Percentiles rank a stretch among this genome's conserved stretches.
phyloP scores from a whole-genome alignment of 2,329 filamentous ascomycete species.

The Colletotrichum lini region DNA sequence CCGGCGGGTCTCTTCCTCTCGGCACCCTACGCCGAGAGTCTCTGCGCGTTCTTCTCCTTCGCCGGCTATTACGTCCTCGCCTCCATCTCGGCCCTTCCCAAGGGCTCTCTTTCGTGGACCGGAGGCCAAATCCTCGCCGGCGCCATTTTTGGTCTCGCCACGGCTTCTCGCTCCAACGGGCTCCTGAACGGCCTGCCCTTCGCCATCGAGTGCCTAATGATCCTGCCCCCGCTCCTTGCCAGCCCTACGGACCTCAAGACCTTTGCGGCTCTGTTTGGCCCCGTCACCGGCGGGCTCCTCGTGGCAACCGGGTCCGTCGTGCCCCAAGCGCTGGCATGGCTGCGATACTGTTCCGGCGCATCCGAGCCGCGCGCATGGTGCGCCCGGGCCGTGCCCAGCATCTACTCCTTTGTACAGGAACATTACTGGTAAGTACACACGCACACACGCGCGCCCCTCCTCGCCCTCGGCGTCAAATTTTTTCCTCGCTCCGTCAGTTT shows the following conservation, averaged over 20 bases:
- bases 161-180: conserved; percentile 86
- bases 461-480: neutral
- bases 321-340: conserved; percentile 84
- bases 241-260: conserved; percentile 52
- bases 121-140: conserved; percentile 74
- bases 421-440: conserved; percentile 83
- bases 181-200: conserved; percentile 86
- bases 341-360: conserved; percentile 72
- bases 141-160: conserved; percentile 78
- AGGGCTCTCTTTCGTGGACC: conserved; percentile 55
- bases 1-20: conserved; percentile 93
- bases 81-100: conserved; percentile 59
- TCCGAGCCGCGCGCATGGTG: conserved; percentile 80
- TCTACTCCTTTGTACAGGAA: conserved; percentile 91
- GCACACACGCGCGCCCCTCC: neutral
- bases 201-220: conserved; percentile 70
- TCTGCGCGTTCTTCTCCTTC: conserved; percentile 85
- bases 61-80: conserved; percentile 79
- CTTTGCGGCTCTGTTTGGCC: conserved; percentile 66
- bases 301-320: conserved; percentile 77
- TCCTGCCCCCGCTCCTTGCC: conserved; percentile 58
- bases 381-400: conserved; percentile 78
- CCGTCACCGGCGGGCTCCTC: conserved; percentile 76
- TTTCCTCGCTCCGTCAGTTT: too few relatives aligned
- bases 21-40: conserved; percentile 85